phyloP scores from a whole-genome alignment of 192 early-diverging fungal genomes.

The Coemansia sp. region DNA sequence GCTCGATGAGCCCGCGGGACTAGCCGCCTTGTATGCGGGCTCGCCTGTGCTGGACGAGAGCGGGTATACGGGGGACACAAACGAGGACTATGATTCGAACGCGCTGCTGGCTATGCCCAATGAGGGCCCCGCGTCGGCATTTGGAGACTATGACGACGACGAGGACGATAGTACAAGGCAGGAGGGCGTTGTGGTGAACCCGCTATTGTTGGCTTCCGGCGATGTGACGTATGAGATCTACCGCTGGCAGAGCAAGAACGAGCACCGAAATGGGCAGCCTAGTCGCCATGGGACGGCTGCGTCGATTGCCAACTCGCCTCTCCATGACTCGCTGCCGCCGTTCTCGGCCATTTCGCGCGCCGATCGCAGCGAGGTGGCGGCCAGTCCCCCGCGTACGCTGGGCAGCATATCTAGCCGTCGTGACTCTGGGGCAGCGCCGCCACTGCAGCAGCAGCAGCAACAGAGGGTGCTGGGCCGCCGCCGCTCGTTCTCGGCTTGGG shows the following conservation, averaged over 20 bases:
- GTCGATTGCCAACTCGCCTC: background rate
- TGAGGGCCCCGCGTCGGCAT: slow-evolving; percentile 39
- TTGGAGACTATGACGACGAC: slow-evolving; percentile 31
- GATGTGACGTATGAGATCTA: slow-evolving; percentile 88
- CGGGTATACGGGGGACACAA: slow-evolving; percentile 43
- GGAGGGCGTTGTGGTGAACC: slow-evolving; percentile 34
- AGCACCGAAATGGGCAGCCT: slow-evolving; percentile 11
- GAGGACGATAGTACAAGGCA: slow-evolving; percentile 11
- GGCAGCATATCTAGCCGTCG: slow-evolving; percentile 39
- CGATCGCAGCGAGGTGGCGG: slow-evolving; percentile 6
- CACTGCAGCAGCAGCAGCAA: slow-evolving; percentile 2
- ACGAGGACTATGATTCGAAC: slow-evolving; percentile 25
- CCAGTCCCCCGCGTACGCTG: background rate
- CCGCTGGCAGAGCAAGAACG: slow-evolving; percentile 77
- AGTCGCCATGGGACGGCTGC: background rate
- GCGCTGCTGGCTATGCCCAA: slow-evolving; percentile 6
- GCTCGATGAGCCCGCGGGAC: background rate
- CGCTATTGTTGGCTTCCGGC: slow-evolving; percentile 64
- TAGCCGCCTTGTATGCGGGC: background rate
- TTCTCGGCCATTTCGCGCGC: slow-evolving; percentile 3
- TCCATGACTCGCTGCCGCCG: background rate
- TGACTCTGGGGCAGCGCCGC: slow-evolving; percentile 53
- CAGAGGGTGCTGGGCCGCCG: slow-evolving; percentile 44
- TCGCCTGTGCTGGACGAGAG: slow-evolving; percentile 26
- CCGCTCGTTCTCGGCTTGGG: slow-evolving; percentile 48